Conservation (phyloP, 805 yeast species). For the Crinitomyces ghanaensis region DNA sequence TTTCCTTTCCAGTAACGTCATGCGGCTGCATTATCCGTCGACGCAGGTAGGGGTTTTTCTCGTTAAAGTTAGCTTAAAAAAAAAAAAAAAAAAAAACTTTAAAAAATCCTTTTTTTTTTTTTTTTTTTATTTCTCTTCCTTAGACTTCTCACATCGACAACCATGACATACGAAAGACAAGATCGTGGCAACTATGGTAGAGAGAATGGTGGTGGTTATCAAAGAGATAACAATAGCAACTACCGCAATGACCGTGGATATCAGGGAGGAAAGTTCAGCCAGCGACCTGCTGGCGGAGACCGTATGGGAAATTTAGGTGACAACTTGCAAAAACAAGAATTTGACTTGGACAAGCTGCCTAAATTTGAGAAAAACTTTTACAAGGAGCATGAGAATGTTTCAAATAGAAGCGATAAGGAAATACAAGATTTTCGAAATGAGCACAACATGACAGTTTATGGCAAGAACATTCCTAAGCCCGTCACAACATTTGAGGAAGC, state of each 20-base stretch:
- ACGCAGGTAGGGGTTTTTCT: too few relatives aligned
- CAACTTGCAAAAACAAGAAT: slow-evolving; percentile 59
- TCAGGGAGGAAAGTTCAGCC: slow-evolving; percentile 26
- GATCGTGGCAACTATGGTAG: slow-evolving; percentile 21
- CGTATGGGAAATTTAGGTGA: slow-evolving; percentile 34
- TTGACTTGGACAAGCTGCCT: slow-evolving; percentile 70
- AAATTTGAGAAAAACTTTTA: slow-evolving; percentile 93
- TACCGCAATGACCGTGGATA: slow-evolving; percentile 14
- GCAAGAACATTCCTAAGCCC: slow-evolving; percentile 87
- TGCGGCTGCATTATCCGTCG: too few relatives aligned
- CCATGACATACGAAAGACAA: not conserved
- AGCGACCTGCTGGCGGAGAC: slow-evolving; percentile 31
- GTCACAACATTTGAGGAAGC: slow-evolving; percentile 90
- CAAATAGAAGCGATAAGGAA: slow-evolving; percentile 63
- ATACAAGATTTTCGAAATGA: slow-evolving; percentile 65
- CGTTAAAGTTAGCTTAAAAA: not conserved
- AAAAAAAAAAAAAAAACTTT: slow-evolving; percentile 1
- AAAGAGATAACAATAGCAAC: not conserved
- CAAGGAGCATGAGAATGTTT: slow-evolving; percentile 69
- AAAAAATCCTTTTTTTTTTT: slow-evolving; percentile 5
- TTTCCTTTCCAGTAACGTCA: not conserved
- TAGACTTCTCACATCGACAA: too few relatives aligned
- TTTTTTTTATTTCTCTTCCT: slow-evolving; percentile 3
- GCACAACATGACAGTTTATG: slow-evolving; percentile 76
- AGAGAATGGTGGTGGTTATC: slow-evolving; percentile 5